Percentiles rank a stretch among this genome's conserved stretches.
Evolutionary conservation across 164 flowering plant species (phyloP).

Genomic region (Paratinospora sagittata): DNA sequence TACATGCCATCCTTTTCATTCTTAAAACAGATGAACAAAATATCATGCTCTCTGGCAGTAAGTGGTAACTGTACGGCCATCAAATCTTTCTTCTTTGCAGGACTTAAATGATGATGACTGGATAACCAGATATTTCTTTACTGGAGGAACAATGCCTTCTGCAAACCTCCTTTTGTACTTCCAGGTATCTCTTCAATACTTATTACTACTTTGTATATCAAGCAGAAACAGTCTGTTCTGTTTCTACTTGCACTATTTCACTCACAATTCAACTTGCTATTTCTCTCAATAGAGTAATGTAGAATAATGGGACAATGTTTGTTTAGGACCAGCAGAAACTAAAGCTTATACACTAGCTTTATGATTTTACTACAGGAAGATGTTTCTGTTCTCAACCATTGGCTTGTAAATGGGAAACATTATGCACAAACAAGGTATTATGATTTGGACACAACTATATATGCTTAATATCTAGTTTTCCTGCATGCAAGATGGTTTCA

Average conservation of each 20-base stretch:
- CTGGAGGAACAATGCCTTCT: slow-evolving; percentile 8
- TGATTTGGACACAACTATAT: neutral
- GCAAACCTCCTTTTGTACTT: slow-evolving; percentile 13
- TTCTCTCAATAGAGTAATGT: neutral
- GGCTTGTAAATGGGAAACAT: slow-evolving; percentile 93
- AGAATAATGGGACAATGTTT: neutral
- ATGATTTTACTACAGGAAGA: slow-evolving; percentile 57
- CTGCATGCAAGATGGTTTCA: neutral
- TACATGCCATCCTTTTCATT: too few species aligned
- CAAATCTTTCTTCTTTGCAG: neutral
- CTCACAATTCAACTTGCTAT: too few species aligned
- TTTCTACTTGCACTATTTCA: neutral
- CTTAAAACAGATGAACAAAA: too few species aligned
- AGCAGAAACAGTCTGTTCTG: neutral
- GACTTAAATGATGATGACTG: slow-evolving; percentile 15
- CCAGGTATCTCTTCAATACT: slow-evolving; percentile 5
- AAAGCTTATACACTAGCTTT: neutral
- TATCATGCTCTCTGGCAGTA: neutral
- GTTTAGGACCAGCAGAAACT: neutral
- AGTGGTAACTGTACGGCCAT: neutral
- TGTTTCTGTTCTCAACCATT: slow-evolving; percentile 70
- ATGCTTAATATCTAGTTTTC: neutral
- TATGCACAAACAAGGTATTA: slow-evolving; percentile 80
- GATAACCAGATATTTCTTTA: slow-evolving; percentile 8
- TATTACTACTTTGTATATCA: too few species aligned